phyloP scores from a whole-genome alignment of 331 rosid species.

The Acacia concinna region DNA sequence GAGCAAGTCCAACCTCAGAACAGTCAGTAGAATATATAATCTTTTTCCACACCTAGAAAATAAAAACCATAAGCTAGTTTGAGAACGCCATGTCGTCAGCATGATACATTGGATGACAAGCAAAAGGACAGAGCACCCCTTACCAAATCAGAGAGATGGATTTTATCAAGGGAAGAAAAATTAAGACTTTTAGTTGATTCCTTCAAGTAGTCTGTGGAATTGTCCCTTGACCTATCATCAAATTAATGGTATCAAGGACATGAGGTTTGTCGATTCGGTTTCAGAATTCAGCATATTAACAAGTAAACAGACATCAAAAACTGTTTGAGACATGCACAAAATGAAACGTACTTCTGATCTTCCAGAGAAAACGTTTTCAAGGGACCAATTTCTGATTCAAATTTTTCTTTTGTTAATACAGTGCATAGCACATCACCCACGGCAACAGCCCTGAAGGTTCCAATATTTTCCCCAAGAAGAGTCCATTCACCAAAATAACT shows the following conservation, averaged over 20 bases:
- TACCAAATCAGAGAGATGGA: conserved; percentile 86
- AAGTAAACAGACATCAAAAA: conserved; percentile 22
- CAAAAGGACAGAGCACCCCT: conserved; percentile 26
- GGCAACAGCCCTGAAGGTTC: conserved; percentile 75
- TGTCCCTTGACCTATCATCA: conserved; percentile 53
- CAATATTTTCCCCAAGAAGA: conserved; percentile 77
- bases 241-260: conserved; percentile 26
- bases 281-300: conserved; percentile 29
- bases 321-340: conserved; percentile 31
- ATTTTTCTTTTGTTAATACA: conserved; percentile 79
- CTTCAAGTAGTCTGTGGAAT: conserved; percentile 44
- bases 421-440: conserved; percentile 81
- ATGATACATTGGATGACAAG: conserved; percentile 33
- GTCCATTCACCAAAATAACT: conserved; percentile 98
- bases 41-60: conserved; percentile 76
- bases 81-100: conserved; percentile 20
- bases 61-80: conserved; percentile 22
- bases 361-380: conserved; percentile 66
- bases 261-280: conserved; percentile 6
- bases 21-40: conserved; percentile 76
- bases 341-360: conserved; percentile 66
- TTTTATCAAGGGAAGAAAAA: conserved; percentile 56
- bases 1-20: conserved; percentile 80
- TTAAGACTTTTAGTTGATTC: conserved; percentile 51
- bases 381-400: conserved; percentile 90